Evolutionary conservation across 352 stramenopile genomes (phyloP).

Genomic region (Pythium periplocum): DNA sequence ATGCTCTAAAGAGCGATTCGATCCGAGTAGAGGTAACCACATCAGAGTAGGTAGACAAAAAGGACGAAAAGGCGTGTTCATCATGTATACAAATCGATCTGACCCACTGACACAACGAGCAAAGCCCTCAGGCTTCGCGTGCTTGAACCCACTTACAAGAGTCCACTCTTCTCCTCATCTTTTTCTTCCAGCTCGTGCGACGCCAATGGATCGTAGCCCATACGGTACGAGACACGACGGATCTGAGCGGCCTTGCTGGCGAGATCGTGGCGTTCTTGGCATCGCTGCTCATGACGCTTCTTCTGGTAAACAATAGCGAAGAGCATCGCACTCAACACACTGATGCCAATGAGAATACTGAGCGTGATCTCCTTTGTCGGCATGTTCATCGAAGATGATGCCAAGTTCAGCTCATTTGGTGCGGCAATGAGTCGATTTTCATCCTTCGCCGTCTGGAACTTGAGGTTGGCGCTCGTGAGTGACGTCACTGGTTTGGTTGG

Average conservation of each 20-base stretch:
- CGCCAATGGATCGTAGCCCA: constrained; percentile 36
- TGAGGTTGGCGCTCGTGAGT: no score
- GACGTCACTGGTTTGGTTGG: no score
- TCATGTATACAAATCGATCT: no score
- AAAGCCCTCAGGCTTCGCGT: not conserved
- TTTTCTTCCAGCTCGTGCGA: constrained; percentile 18
- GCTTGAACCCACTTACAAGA: constrained; percentile 31
- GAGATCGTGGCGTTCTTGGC: constrained; percentile 44
- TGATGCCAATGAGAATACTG: constrained; percentile 49
- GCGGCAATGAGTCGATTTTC: not conserved
- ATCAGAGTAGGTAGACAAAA: no score
- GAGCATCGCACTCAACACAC: constrained; percentile 57
- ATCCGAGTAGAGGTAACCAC: no score
- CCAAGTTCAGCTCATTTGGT: not conserved
- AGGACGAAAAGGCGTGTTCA: no score
- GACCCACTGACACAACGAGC: no score
- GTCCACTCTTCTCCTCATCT: constrained; percentile 48
- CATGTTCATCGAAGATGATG: constrained; percentile 24
- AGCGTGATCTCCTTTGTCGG: constrained; percentile 59
- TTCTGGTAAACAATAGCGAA: constrained; percentile 48
- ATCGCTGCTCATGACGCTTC: constrained; percentile 52
- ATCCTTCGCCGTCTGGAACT: not conserved
- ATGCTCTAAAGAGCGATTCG: no score
- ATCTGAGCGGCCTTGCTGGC: constrained; percentile 65
- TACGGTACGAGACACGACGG: constrained; percentile 64